Evolutionary conservation across 2,329 filamentous ascomycete genomes (phyloP).

Genomic region (Penicillium sp.): DNA sequence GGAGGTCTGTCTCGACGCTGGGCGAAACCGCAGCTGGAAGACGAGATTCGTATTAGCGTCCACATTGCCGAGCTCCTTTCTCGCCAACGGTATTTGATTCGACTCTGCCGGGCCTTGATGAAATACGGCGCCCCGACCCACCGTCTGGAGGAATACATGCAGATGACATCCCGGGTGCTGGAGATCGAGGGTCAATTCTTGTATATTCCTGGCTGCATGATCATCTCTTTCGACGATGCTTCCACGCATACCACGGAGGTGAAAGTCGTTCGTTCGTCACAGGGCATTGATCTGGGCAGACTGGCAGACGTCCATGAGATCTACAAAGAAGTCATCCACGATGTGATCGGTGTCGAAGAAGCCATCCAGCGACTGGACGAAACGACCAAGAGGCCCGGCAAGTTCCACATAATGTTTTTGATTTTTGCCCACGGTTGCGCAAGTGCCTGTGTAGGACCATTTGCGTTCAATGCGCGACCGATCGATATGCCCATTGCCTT

Average conservation of each 20-base stretch:
- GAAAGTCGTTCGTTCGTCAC: slow-evolving; percentile 40
- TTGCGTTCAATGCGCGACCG: slow-evolving; percentile 69
- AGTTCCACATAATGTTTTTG: slow-evolving; percentile 49
- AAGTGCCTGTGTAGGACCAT: slow-evolving; percentile 69
- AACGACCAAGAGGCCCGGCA: slow-evolving; percentile 54
- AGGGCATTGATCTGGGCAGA: slow-evolving; percentile 42
- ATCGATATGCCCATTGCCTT: slow-evolving; percentile 76
- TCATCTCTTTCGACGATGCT: slow-evolving; percentile 70
- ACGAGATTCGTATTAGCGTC: slow-evolving; percentile 54
- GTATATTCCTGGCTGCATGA: slow-evolving; percentile 89
- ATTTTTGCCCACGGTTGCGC: slow-evolving; percentile 70
- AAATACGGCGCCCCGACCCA: slow-evolving; percentile 85
- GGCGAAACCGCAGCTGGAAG: slow-evolving; percentile 25
- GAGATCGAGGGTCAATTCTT: slow-evolving; percentile 85
- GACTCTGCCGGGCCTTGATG: slow-evolving; percentile 82
- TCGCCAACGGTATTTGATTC: slow-evolving; percentile 75
- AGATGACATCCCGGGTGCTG: slow-evolving; percentile 79
- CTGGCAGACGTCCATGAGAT: slow-evolving; percentile 43
- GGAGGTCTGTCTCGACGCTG: slow-evolving; percentile 17
- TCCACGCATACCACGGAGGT: slow-evolving; percentile 45
- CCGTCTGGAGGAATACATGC: slow-evolving; percentile 82
- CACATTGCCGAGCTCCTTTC: slow-evolving; percentile 65
- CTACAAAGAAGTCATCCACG: slow-evolving; percentile 47
- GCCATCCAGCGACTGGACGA: slow-evolving; percentile 41
- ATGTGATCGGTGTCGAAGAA: slow-evolving; percentile 43